phyloP scores from a whole-genome alignment of 352 stramenopile species.

The Halophytophthora polymorphica region DNA sequence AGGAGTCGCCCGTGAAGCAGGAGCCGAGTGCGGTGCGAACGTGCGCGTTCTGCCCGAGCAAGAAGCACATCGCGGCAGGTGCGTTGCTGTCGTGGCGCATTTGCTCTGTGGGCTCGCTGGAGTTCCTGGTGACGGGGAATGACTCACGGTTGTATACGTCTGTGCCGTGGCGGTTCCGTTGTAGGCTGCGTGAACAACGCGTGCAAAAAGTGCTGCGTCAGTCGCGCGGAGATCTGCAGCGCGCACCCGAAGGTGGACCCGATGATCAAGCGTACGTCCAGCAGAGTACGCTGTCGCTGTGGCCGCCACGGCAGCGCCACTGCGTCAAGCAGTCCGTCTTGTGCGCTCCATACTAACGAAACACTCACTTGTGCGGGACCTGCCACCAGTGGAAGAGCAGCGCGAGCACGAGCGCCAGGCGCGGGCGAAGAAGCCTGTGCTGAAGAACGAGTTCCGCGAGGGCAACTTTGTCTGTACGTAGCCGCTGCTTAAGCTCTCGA shows the following conservation, averaged over 20 bases:
- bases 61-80: conserved; percentile 35
- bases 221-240: conserved; percentile 30
- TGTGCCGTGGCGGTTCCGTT: not conserved
- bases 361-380: not conserved
- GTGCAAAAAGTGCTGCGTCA: conserved; percentile 76
- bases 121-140: not conserved
- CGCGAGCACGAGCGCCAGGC: conserved; percentile 2
- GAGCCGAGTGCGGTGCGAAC: conserved; percentile 10
- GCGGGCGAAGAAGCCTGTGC: conserved; percentile 36
- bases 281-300: conserved; percentile 1
- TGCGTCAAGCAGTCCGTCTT: not conserved
- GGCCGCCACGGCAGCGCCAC: too few relatives aligned
- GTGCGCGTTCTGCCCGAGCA: conserved; percentile 43
- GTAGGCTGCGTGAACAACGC: conserved; percentile 40
- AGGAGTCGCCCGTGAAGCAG: conserved; percentile 14
- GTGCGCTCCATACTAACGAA: not conserved
- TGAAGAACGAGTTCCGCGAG: conserved; percentile 84
- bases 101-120: not conserved
- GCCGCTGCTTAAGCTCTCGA: not conserved
- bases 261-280: conserved; percentile 17
- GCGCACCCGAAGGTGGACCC: conserved; percentile 36
- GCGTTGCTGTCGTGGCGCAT: not conserved
- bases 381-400: not conserved
- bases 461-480: conserved; percentile 66
- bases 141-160: not conserved